Conservation (phyloP, 257 asterid genomes). For the Nicotiana otophora region DNA sequence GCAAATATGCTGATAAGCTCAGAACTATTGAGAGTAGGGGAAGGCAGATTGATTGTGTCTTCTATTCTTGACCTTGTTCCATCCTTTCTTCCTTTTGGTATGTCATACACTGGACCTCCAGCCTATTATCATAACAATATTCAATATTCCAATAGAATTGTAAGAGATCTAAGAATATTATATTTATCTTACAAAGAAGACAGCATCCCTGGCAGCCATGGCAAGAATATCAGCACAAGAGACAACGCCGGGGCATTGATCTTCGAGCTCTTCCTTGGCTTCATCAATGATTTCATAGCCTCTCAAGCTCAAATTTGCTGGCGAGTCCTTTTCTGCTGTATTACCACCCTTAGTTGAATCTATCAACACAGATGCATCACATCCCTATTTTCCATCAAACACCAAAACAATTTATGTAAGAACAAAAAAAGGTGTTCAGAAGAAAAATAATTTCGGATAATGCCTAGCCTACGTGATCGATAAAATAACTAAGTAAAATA, state of each 20-base stretch:
- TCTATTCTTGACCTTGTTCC: constrained; percentile 74
- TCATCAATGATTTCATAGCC: constrained; percentile 78
- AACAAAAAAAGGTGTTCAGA: too few species aligned
- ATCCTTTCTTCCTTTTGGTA: constrained; percentile 83
- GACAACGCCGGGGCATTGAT: constrained; percentile 79
- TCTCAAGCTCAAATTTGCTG: constrained; percentile 78
- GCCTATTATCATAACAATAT: constrained; percentile 40
- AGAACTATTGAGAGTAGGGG: constrained; percentile 68
- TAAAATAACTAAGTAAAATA: neutral
- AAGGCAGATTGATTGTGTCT: constrained; percentile 80
- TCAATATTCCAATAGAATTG: neutral
- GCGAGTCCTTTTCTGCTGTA: constrained; percentile 92
- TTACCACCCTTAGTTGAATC: constrained; percentile 73
- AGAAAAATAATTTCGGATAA: too few species aligned
- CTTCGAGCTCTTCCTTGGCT: constrained; percentile 60
- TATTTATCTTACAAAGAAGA: constrained; percentile 61
- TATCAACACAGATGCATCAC: constrained; percentile 75
- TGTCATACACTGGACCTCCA: constrained; percentile 77
- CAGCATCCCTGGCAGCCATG: constrained; percentile 89
- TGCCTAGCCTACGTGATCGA: too few species aligned
- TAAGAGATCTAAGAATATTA: too few species aligned
- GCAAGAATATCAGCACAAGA: constrained; percentile 94
- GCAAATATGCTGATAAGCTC: constrained; percentile 62
- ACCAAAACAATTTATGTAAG: neutral
- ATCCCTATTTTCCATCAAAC: constrained; percentile 44